Conservation (phyloP, 331 rosid species). For the Cydonia oblonga region DNA sequence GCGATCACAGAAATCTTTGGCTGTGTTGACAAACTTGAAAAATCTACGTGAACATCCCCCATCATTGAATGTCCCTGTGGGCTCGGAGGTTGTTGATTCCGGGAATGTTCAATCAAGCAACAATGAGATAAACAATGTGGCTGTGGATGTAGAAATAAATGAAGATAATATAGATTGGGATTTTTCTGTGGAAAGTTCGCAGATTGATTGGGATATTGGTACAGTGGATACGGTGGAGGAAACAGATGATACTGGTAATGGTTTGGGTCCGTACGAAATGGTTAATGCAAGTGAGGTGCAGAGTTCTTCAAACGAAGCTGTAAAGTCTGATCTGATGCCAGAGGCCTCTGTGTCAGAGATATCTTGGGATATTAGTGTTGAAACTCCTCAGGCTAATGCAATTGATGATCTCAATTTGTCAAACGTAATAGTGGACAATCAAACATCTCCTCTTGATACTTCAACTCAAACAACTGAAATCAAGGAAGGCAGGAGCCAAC, state of each 20-base stretch:
- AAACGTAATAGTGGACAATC: slow-evolving; percentile 31
- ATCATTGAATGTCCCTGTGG: slow-evolving; percentile 59
- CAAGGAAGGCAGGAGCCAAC: slow-evolving; percentile 65
- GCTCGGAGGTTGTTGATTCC: slow-evolving; percentile 43
- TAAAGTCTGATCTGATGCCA: slow-evolving; percentile 29
- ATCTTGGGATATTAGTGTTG: slow-evolving; percentile 86
- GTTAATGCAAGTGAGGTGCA: slow-evolving; percentile 63
- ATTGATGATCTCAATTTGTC: slow-evolving; percentile 51
- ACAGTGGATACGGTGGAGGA: slow-evolving; percentile 37
- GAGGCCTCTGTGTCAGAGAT: slow-evolving; percentile 36
- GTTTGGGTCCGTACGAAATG: slow-evolving; percentile 89
- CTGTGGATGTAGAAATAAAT: slow-evolving; percentile 15
- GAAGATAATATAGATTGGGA: slow-evolving; percentile 81
- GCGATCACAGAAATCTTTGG: slow-evolving; percentile 41
- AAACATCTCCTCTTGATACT: slow-evolving; percentile 29
- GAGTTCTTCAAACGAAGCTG: slow-evolving; percentile 36
- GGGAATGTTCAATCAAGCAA: slow-evolving; percentile 29
- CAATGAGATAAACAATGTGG: slow-evolving; percentile 28
- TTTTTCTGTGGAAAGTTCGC: slow-evolving; percentile 68
- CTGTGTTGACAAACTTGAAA: slow-evolving; percentile 45
- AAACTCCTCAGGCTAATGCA: slow-evolving; percentile 63
- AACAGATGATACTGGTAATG: slow-evolving; percentile 62
- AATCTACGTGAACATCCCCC: slow-evolving; percentile 56
- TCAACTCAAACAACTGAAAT: slow-evolving; percentile 31
- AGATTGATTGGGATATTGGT: slow-evolving; percentile 89